Base-by-base conservation (phyloP, 1,284 basidiomycete species). In the Stereum hirsutum region DNA sequence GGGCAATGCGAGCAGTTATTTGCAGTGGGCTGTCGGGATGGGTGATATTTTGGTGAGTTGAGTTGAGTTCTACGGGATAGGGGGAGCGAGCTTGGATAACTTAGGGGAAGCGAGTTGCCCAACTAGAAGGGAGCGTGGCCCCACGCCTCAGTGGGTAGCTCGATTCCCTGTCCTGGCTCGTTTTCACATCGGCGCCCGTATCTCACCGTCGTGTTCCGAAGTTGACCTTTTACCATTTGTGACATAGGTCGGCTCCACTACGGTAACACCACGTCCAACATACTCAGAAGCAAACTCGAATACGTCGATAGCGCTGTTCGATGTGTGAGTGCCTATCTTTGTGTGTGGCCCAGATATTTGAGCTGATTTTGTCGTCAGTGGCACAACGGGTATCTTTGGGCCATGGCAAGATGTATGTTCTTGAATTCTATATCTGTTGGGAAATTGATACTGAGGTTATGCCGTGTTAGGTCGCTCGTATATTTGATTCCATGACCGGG, bases 1-100 rank as follows among this genome's bases (percentile, higher is more conserved):
- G n/a, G 70, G 62, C 46, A 81, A 78, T 50, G 57, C 65, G 12
- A 78, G 85, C 0, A 81, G 78, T 50, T 93, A 92, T 55, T 68
- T 92, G 25, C 81, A 85, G 49, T 94, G 90, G 90, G 73, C 78
- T 0, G 73, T 91, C 40, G 74, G 75, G 5, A 60, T 94, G 31
- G 59, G 69, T 1, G 63, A 64, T 21, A 67, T 91, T 39, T 68
- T 73, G 26, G 80, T 90, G 51, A 42, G 69, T n/a, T n/a, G n/a
- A n/a, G n/a, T n/a, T n/a, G n/a, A n/a, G n/a, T n/a, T n/a, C n/a
- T n/a, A n/a, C n/a, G n/a, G n/a, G n/a, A n/a, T n/a, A n/a, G n/a
- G n/a, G n/a, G n/a, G n/a, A n/a, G n/a, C n/a, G n/a, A n/a, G n/a
- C n/a, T n/a, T n/a, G n/a, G n/a, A n/a, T n/a, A n/a, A n/a, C n/a